Base-by-base conservation (phyloP, 2,329 filamentous ascomycete species). In the Calonectria henricotiae region DNA sequence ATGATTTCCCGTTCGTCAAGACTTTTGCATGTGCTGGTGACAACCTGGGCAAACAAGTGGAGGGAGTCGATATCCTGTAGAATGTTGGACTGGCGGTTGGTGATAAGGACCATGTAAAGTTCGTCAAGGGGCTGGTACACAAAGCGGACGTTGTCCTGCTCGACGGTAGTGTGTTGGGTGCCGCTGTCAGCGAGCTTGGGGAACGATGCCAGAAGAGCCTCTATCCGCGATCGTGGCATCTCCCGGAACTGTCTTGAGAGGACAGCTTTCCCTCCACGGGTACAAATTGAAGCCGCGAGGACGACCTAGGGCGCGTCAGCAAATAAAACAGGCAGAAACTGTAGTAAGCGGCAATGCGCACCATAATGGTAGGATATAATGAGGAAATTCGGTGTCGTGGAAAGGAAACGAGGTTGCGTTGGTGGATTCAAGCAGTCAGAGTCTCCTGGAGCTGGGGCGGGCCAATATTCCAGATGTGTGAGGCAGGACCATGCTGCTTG, bases 61-160 rank as follows among this genome's bases (percentile, higher is more conserved):
- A 99, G 90, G 70, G 96, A 98, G 85, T 98, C 96, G 83, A 99
- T 99, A 84, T 99, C 96, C 86, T 99, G 96, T 62, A 99, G 89
- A 77, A 99, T 99, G 85, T 99, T 99, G 83, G 96, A 98, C 87
- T 98, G 96, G 79, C 95, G 93, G 88, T 99, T 99, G 83, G 97
- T 99, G 85, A 99, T 98, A 80, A 99, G 91, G 75, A 99, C 96
- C 91, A 99, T 98, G 89, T 99, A 99, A 74, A 99, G 92, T 87
- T 99, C 97, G 85, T 99, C 97, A 74, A 99, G 89, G 71, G 96
- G 97, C 83, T 99, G 96, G 88, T 99, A 99, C 69, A 99, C 96
- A 82, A 98, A 99, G 86, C 96, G 96, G 80, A 99, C 96, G 86
- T 98, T 98, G 87, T 99, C 97, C 85, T 98, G 95, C 85, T 99